Percentiles rank a stretch among this genome's conserved stretches.
phyloP scores from a whole-genome alignment of 805 yeast species.

The Yarrowia sp. region DNA sequence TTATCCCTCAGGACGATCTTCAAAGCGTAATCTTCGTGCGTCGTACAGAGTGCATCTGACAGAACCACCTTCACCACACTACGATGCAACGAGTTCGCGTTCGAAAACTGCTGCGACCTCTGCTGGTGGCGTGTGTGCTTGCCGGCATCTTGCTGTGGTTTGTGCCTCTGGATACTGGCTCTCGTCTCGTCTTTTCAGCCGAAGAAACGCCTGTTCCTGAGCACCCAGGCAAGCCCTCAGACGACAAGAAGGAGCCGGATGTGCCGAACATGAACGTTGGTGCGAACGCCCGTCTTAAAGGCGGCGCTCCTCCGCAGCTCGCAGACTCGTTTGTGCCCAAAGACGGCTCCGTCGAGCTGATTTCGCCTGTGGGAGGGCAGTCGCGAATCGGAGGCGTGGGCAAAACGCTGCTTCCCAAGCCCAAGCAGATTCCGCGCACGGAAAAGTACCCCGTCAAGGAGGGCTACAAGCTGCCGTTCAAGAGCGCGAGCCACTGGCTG shows the following conservation, averaged over 20 bases:
- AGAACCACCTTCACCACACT: too few relatives aligned
- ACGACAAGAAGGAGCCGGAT: not conserved
- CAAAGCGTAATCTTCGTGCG: too few relatives aligned
- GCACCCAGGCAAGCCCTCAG: not conserved
- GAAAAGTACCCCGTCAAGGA: conserved; percentile 17
- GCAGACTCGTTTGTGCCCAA: not conserved
- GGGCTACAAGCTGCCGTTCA: not conserved
- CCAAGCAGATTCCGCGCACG: not conserved
- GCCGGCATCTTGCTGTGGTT: not conserved
- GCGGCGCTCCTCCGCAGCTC: conserved; percentile 3
- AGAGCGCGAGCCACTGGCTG: not conserved
- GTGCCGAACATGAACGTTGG: conserved; percentile 8
- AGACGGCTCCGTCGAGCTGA: not conserved
- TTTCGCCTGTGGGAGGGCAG: not conserved
- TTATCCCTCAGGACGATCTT: too few relatives aligned
- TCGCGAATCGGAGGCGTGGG: not conserved
- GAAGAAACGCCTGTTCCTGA: not conserved
- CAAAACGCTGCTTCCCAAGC: not conserved
- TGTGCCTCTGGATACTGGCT: not conserved
- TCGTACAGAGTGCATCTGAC: too few relatives aligned
- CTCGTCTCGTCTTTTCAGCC: not conserved
- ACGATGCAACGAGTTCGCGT: not conserved
- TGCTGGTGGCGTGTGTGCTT: conserved; percentile 4
- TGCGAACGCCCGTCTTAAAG: conserved; percentile 10
- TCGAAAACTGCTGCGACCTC: not conserved